Conservation (phyloP, 2,329 filamentous ascomycete genomes). For the Leptographium procerum region DNA sequence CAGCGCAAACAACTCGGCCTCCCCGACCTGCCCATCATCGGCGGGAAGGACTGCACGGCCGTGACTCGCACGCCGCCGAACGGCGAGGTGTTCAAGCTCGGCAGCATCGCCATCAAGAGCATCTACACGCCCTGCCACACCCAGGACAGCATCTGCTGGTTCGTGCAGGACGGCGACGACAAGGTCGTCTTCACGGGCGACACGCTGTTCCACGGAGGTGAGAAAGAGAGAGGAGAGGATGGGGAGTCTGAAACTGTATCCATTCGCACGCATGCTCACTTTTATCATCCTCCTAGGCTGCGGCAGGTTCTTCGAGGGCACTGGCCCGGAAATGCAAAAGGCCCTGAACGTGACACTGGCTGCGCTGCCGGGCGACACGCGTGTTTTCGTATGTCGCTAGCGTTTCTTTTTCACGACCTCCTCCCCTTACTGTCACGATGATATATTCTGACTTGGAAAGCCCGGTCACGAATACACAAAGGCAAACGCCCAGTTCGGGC, state of each 20-base stretch:
- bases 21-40: constrained; percentile 63
- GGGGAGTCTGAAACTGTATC: background rate
- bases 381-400: constrained; percentile 60
- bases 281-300: constrained; percentile 47
- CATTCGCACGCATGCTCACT: background rate
- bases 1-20: constrained; percentile 36
- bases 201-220: constrained; percentile 87
- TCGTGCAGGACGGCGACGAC: constrained; percentile 65
- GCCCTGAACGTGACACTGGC: constrained; percentile 80
- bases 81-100: constrained; percentile 69
- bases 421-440: background rate
- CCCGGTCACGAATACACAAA: constrained; percentile 99
- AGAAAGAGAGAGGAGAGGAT: background rate
- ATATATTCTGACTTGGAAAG: constrained; percentile 27
- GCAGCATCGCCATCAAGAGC: constrained; percentile 68
- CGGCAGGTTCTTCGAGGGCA: constrained; percentile 92
- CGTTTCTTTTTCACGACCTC: background rate
- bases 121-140: constrained; percentile 98
- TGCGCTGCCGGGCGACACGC: constrained; percentile 75
- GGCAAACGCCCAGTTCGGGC: constrained; percentile 79
- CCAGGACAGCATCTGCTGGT: constrained; percentile 96
- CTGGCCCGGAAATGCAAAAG: constrained; percentile 78
- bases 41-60: constrained; percentile 66
- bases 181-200: constrained; percentile 90
- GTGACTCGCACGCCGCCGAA: constrained; percentile 70